Conservation (phyloP, 768 basidiomycete species). For the Boletus pseudopeckii region DNA sequence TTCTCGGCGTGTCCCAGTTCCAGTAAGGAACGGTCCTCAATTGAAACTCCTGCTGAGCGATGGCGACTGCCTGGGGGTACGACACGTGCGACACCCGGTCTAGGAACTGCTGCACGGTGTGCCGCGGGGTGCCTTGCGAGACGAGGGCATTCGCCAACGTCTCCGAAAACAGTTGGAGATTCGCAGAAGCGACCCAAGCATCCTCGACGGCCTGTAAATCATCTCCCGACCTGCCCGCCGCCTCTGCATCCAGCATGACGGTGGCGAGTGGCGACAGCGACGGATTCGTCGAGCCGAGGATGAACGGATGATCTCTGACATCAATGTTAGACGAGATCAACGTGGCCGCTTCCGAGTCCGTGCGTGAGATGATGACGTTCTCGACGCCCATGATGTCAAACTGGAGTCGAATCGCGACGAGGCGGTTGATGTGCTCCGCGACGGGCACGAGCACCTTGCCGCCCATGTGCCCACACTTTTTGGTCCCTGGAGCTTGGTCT, state of each 20-base stretch:
- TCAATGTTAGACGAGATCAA: slow-evolving; percentile 97
- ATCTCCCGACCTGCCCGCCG: slow-evolving; percentile 72
- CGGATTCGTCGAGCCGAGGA: slow-evolving; percentile 86
- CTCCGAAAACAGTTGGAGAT: slow-evolving; percentile 74
- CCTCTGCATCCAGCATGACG: slow-evolving; percentile 83
- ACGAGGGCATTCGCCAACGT: slow-evolving; percentile 65
- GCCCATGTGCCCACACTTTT: slow-evolving; percentile 95
- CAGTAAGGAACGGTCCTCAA: slow-evolving; percentile 76
- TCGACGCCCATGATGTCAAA: slow-evolving; percentile 98
- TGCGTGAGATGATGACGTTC: slow-evolving; percentile 89
- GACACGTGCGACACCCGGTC: slow-evolving; percentile 64
- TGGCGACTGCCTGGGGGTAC: slow-evolving; percentile 60
- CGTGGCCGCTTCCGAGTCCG: slow-evolving; percentile 97
- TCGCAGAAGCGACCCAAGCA: slow-evolving; percentile 75
- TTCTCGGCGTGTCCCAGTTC: slow-evolving; percentile 93
- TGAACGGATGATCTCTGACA: slow-evolving; percentile 95
- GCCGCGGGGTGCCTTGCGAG: slow-evolving; percentile 51
- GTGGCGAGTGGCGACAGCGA: slow-evolving; percentile 64
- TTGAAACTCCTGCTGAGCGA: slow-evolving; percentile 80
- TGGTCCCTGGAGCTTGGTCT: slow-evolving; percentile 96
- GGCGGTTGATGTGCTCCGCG: slow-evolving; percentile 95
- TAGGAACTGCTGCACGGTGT: slow-evolving; percentile 58
- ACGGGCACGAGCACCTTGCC: slow-evolving; percentile 97
- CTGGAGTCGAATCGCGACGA: slow-evolving; percentile 94
- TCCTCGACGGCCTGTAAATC: slow-evolving; percentile 88